A percentile compares a stretch with the other conserved stretches of the same genome.
phyloP scores from a whole-genome alignment of 2,329 filamentous ascomycete genomes.

The Hypoxylon sp. region DNA sequence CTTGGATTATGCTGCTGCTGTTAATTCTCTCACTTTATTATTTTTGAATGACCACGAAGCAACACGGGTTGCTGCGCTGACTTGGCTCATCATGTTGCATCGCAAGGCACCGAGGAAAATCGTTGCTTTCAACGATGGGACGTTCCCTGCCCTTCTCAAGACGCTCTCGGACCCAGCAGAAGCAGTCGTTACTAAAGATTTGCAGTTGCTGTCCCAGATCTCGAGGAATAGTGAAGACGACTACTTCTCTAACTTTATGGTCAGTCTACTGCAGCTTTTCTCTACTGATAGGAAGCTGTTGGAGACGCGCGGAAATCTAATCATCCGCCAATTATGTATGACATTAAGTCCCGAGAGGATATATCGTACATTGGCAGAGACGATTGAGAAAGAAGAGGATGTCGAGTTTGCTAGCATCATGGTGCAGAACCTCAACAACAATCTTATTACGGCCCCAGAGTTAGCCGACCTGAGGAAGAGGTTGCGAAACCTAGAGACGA shows the following conservation, averaged over 20 bases:
- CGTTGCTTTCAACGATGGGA: conserved; percentile 95
- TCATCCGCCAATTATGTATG: conserved; percentile 94
- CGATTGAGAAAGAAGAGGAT: conserved; percentile 97
- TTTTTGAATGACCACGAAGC: conserved; percentile 98
- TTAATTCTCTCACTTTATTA: conserved; percentile 91
- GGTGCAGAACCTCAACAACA: conserved; percentile 99
- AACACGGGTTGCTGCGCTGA: conserved; percentile 91
- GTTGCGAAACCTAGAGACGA: conserved; percentile 89
- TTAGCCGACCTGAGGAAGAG: conserved; percentile 91
- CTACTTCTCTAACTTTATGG: conserved; percentile 99
- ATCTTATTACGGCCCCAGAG: conserved; percentile 96
- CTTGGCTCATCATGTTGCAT: conserved; percentile 98
- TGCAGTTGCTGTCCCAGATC: conserved; percentile 95
- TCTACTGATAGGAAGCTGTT: conserved; percentile 92
- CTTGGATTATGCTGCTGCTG: conserved; percentile 95
- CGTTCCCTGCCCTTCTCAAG: conserved; percentile 95
- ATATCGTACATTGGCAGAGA: conserved; percentile 94
- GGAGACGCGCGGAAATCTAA: conserved; percentile 93
- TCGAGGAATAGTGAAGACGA: conserved; percentile 96
- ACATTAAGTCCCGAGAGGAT: conserved; percentile 95
- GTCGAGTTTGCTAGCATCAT: conserved; percentile 99
- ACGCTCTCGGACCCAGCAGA: conserved; percentile 96
- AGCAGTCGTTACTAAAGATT: conserved; percentile 93
- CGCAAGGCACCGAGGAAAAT: conserved; percentile 94
- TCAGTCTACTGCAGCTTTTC: conserved; percentile 94